phyloP scores from a whole-genome alignment of 2,329 filamentous ascomycete species.

The Septoria petroselini region DNA sequence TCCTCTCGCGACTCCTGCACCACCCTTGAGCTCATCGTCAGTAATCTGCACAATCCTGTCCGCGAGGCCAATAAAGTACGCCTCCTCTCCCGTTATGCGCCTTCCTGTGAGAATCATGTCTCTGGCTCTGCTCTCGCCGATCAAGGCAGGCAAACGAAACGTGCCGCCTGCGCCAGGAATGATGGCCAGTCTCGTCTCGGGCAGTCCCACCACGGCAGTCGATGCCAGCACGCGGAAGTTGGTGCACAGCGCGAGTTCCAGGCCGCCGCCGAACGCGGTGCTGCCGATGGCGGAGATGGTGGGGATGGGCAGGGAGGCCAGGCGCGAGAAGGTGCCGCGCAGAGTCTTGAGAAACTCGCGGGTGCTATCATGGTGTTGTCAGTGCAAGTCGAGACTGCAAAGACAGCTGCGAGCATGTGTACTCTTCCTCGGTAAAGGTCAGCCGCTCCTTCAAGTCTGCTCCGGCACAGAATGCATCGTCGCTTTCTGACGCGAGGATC shows the following conservation, averaged over 20 bases:
- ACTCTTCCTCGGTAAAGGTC: slow-evolving; percentile 76
- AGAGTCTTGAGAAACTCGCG: slow-evolving; percentile 73
- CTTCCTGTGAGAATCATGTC: slow-evolving; percentile 89
- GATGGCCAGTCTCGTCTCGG: slow-evolving; percentile 89
- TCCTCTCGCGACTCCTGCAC: slow-evolving; percentile 57
- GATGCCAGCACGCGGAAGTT: slow-evolving; percentile 84
- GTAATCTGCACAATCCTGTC: slow-evolving; percentile 83
- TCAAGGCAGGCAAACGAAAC: slow-evolving; percentile 75
- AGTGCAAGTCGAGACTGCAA: slow-evolving; percentile 11
- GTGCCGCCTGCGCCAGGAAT: slow-evolving; percentile 94
- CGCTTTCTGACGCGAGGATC: slow-evolving; percentile 79
- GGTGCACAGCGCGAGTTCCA: slow-evolving; percentile 87
- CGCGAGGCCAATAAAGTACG: slow-evolving; percentile 86
- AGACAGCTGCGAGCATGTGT: slow-evolving; percentile 32
- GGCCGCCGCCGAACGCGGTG: slow-evolving; percentile 83
- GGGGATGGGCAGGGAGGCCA: slow-evolving; percentile 76
- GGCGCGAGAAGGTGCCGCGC: slow-evolving; percentile 68
- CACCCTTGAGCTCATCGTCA: slow-evolving; percentile 52
- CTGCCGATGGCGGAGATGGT: slow-evolving; percentile 87
- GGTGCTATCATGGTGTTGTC: slow-evolving; percentile 56
- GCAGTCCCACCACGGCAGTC: slow-evolving; percentile 73
- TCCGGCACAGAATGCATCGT: slow-evolving; percentile 86
- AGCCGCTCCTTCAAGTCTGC: slow-evolving; percentile 89
- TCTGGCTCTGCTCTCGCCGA: slow-evolving; percentile 77
- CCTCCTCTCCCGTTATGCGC: slow-evolving; percentile 76